Percentiles rank a stretch among this genome's conserved stretches.
phyloP scores from a whole-genome alignment of 345 rosid genomes.

The Cardamine occulta region DNA sequence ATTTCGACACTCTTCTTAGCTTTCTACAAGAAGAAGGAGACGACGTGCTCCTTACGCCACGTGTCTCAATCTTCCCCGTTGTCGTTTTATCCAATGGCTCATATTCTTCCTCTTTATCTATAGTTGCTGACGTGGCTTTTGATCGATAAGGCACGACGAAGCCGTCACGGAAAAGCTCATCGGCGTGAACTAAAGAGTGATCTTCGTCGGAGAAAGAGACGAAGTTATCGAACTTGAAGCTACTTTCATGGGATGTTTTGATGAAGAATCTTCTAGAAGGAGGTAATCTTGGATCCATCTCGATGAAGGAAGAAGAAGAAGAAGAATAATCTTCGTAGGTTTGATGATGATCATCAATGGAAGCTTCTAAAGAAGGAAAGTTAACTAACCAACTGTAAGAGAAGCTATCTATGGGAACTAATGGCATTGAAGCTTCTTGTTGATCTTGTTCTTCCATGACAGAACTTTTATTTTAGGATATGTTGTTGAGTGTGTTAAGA shows the following conservation, averaged over 20 bases:
- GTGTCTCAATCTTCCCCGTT: conserved; percentile 19
- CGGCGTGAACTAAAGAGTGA: conserved; percentile 69
- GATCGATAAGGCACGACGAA: conserved; percentile 65
- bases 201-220: conserved; percentile 54
- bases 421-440: conserved; percentile 60
- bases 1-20: conserved; percentile 61
- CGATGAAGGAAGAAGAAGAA: conserved; percentile 81
- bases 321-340: conserved; percentile 73
- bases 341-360: conserved; percentile 59
- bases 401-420: conserved; percentile 86
- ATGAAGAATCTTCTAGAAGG: conserved; percentile 84
- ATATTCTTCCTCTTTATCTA: conserved; percentile 13
- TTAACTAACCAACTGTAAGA: conserved; percentile 90
- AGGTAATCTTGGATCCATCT: conserved; percentile 93
- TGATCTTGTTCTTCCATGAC: conserved; percentile 38
- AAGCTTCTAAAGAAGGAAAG: conserved; percentile 61
- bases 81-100: conserved; percentile 24
- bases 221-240: conserved; percentile 77
- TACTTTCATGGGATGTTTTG: conserved; percentile 57
- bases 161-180: conserved; percentile 83
- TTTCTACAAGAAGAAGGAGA: conserved; percentile 47
- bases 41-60: conserved; percentile 33
- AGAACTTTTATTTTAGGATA: background rate
- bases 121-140: conserved; percentile 41
- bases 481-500: conserved; percentile 30